Base-by-base conservation (phyloP, 495 filamentous ascomycete species). In the Venustampulla echinocandica region DNA sequence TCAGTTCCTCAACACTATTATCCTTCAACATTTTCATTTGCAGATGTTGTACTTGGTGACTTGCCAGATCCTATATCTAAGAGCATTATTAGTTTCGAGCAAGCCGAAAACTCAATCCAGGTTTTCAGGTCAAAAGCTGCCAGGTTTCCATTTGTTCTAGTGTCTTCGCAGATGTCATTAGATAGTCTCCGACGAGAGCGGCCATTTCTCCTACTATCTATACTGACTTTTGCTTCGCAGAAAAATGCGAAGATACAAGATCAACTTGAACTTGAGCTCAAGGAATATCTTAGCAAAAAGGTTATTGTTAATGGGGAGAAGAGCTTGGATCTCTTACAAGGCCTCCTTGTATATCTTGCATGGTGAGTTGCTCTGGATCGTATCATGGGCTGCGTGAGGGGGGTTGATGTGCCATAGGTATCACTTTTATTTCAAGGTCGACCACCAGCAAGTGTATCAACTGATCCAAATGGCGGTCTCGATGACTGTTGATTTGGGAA, bases 281-380 rank as follows among this genome's bases (percentile, higher is more conserved):
- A 49, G 76, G 71, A 60, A 76, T 73, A 32, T 2, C 34, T 54
- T 6, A 49, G 46, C 20, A 34, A 34, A 43, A 51, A 21, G 30
- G 33, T 50, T 5, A 39, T 57, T 6, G 15, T 53, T 5, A 34
- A 53, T 41, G 46, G 54, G 3, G 54, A 57, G 35, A 57, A 50
- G 25, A 53, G 42, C 23, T n/a, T 57, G 7, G 54, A 57, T 44
- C 32, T 57, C 1, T 25, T 57, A 6, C 54, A 57, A 33, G 54
- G 54, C 4, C 10, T 57, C 27, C 25, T 57, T 2, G 41, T 57
- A 2, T 57, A 57, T 42, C 30, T 54, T 7, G 42, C 25, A 23
- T 55, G 48, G 53, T 51, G 49, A 32, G 27, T 34, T 37, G 10
- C 9, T 1, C 9, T 15, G 9, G 6, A 6, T 17, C 5, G 9